A percentile compares a stretch with the other conserved stretches of the same genome.
phyloP scores from a whole-genome alignment of 2,329 filamentous ascomycete species.

The Paraphoma sp. region DNA sequence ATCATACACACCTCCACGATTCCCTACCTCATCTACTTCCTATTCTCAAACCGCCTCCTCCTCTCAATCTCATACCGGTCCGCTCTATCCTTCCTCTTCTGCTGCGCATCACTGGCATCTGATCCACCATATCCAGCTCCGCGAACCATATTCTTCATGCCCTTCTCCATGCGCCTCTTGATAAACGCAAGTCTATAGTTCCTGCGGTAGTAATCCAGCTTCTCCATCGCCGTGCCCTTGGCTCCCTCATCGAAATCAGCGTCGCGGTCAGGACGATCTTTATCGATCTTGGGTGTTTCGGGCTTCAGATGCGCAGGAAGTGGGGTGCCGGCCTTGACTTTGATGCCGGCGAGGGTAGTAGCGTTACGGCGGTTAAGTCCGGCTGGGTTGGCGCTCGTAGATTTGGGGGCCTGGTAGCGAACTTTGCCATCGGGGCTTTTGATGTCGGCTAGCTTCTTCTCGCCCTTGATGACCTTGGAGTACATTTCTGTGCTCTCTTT shows the following conservation, averaged over 20 bases:
- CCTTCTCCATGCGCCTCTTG: slow-evolving; percentile 18
- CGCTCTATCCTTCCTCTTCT: slow-evolving; percentile 36
- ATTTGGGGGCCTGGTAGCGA: slow-evolving; percentile 35
- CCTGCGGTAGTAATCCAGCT: slow-evolving; percentile 33
- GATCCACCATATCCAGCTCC: slow-evolving; percentile 22
- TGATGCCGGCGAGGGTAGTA: slow-evolving; percentile 25
- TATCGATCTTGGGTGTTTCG: slow-evolving; percentile 18
- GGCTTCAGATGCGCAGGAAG: slow-evolving; percentile 34
- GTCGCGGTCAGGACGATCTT: slow-evolving; percentile 25
- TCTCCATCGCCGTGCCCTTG: slow-evolving; percentile 23
- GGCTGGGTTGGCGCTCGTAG: not conserved
- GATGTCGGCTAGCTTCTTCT: slow-evolving; percentile 32
- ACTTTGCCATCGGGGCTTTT: slow-evolving; percentile 32
- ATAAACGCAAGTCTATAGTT: slow-evolving; percentile 33
- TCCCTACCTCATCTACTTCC: slow-evolving; percentile 16
- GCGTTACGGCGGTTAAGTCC: slow-evolving; percentile 18
- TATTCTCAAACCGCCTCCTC: slow-evolving; percentile 37
- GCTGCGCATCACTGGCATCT: slow-evolving; percentile 23
- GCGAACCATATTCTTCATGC: slow-evolving; percentile 17
- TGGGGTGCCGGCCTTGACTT: slow-evolving; percentile 28
- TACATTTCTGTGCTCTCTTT: slow-evolving; percentile 33
- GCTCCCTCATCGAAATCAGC: slow-evolving; percentile 29
- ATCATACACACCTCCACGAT: slow-evolving; percentile 27
- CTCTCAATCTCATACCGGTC: slow-evolving; percentile 36
- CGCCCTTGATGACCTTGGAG: slow-evolving; percentile 31